Evolutionary conservation across 1,139 yeast species (phyloP).

Genomic region (Geotrichum armillariae): DNA sequence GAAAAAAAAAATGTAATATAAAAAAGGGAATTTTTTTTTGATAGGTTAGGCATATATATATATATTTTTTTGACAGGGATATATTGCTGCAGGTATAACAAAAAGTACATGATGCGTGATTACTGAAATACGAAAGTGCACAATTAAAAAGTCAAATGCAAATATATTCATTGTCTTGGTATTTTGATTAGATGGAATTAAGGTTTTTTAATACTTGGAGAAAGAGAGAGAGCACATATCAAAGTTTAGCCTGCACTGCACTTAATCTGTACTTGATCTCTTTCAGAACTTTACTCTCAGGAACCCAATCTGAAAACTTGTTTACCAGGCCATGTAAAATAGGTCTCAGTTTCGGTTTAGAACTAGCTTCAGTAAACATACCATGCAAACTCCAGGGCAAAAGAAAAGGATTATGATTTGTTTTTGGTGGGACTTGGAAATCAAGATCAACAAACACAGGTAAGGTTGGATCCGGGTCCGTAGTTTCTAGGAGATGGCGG

Average conservation of each 20-base stretch:
- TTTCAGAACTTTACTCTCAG: constrained; percentile 74
- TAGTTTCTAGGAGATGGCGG: constrained; percentile 73
- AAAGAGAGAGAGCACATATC: too few relatives aligned
- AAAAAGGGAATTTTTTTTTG: too few relatives aligned
- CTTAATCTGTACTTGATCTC: constrained; percentile 82
- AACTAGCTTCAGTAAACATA: constrained; percentile 54
- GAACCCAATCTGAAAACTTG: constrained; percentile 82
- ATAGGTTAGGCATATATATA: too few relatives aligned
- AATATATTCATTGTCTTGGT: too few relatives aligned
- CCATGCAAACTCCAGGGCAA: constrained; percentile 95
- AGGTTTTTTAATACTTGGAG: too few relatives aligned
- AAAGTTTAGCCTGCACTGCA: constrained; percentile 47
- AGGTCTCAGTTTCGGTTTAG: constrained; percentile 42
- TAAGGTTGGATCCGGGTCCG: constrained; percentile 46
- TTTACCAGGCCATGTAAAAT: constrained; percentile 62
- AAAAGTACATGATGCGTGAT: too few relatives aligned
- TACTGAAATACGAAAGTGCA: too few relatives aligned
- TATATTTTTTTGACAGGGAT: too few relatives aligned
- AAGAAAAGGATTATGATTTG: constrained; percentile 72
- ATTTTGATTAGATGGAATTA: neutral
- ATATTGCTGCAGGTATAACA: too few relatives aligned
- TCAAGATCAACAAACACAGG: constrained; percentile 30
- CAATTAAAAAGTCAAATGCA: too few relatives aligned
- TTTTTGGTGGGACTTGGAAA: constrained; percentile 39
- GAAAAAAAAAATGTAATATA: too few relatives aligned